phyloP scores from a whole-genome alignment of 1,139 yeast species.

The Hyphopichia buzzinii region DNA sequence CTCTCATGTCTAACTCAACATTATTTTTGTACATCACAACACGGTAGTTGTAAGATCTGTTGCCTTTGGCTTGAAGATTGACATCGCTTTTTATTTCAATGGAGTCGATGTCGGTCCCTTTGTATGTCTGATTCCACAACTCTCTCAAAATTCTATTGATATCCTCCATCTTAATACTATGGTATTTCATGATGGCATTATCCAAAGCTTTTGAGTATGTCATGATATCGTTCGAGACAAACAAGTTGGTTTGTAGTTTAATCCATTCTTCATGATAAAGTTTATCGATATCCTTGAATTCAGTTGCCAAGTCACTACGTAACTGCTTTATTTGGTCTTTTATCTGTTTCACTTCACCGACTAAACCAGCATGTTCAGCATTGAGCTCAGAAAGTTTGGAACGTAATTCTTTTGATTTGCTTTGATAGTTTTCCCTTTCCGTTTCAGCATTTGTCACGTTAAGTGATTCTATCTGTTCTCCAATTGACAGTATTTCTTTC shows the following conservation, averaged over 20 bases:
- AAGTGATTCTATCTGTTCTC: conserved; percentile 25
- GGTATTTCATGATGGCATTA: conserved; percentile 91
- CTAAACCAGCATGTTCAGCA: conserved; percentile 69
- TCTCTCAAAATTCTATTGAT: conserved; percentile 86
- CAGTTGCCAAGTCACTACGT: conserved; percentile 60
- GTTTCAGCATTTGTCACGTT: conserved; percentile 62
- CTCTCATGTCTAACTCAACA: conserved; percentile 94
- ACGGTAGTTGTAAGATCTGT: conserved; percentile 82
- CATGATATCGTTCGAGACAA: conserved; percentile 81
- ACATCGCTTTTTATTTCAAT: conserved; percentile 83
- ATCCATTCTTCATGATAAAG: conserved; percentile 71
- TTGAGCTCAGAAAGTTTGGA: conserved; percentile 55
- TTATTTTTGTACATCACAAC: conserved; percentile 95
- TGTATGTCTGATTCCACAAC: conserved; percentile 90
- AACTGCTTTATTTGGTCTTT: conserved; percentile 65
- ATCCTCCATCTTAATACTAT: conserved; percentile 87
- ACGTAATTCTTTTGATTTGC: conserved; percentile 54
- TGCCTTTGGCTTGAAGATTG: conserved; percentile 55
- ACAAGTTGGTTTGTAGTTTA: conserved; percentile 69
- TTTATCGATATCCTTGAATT: conserved; percentile 65
- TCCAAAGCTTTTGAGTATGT: conserved; percentile 86
- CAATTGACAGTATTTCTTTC: conserved; percentile 26
- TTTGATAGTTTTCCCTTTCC: conserved; percentile 62
- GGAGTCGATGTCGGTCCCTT: conserved; percentile 93
- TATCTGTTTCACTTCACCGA: conserved; percentile 85